These are phyloP conservation scores for Acidiella bohemica DNA, from an alignment of 495 filamentous ascomycete species.

Conservation along the genomic window DNA sequence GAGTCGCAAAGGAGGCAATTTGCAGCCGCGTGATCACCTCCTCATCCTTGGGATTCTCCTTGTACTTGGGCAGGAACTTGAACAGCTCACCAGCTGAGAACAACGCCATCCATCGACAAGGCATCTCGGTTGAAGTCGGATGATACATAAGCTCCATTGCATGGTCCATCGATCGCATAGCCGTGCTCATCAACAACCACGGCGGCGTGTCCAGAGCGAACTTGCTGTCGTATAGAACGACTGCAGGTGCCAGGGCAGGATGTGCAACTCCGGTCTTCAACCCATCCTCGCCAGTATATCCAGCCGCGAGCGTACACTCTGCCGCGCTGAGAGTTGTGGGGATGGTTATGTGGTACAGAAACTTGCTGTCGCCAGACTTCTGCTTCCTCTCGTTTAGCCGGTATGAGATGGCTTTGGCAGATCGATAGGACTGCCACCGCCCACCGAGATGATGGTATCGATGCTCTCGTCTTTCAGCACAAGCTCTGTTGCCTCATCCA, in stretches of 20 bases:
- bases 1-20: slow-evolving; percentile 33
- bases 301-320: slow-evolving; percentile 34
- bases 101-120: slow-evolving; percentile 28
- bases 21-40: slow-evolving; percentile 34
- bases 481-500: slow-evolving; percentile 33
- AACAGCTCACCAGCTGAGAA: slow-evolving; percentile 32
- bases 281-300: slow-evolving; percentile 32
- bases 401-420: slow-evolving; percentile 34
- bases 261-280: slow-evolving; percentile 30
- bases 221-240: slow-evolving; percentile 34
- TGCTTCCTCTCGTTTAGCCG: slow-evolving; percentile 27
- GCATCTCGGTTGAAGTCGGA: slow-evolving; percentile 35
- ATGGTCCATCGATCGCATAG: slow-evolving; percentile 37
- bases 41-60: slow-evolving; percentile 29
- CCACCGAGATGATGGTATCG: slow-evolving; percentile 37
- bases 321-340: slow-evolving; percentile 38
- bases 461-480: slow-evolving; percentile 30
- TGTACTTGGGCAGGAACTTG: slow-evolving; percentile 31
- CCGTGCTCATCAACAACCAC: slow-evolving; percentile 33
- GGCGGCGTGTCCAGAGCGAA: slow-evolving; percentile 34
- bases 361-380: slow-evolving; percentile 22
- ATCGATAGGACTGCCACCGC: slow-evolving; percentile 39
- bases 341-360: slow-evolving; percentile 35
- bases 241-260: slow-evolving; percentile 27
- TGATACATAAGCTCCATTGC: slow-evolving; percentile 38